These are phyloP conservation scores for Lactarius quietus DNA, from an alignment of 768 basidiomycete genomes.

Conservation along the genomic window DNA sequence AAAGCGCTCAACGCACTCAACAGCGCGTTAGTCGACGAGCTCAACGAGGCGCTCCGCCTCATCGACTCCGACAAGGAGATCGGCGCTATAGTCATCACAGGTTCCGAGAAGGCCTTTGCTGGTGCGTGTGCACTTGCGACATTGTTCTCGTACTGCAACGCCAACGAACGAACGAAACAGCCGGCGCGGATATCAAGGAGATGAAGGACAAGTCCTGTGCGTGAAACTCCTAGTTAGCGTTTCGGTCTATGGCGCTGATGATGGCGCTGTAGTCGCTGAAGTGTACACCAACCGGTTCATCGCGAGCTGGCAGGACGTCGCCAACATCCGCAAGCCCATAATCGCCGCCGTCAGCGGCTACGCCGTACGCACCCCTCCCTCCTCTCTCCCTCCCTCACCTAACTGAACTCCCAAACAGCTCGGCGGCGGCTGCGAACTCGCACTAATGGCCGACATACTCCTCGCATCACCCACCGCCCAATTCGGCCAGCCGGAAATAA, in stretches of 20 bases:
- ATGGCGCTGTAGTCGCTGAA: constrained; percentile 60
- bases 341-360: constrained; percentile 96
- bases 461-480: constrained; percentile 85
- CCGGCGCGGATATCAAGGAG: constrained; percentile 98
- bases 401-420: constrained; percentile 47
- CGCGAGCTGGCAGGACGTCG: constrained; percentile 74
- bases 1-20: constrained; percentile 88
- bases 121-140: constrained; percentile 51
- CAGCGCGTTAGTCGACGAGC: constrained; percentile 72
- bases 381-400: not conserved
- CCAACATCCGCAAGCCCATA: constrained; percentile 81
- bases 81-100: constrained; percentile 88
- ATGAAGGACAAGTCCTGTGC: constrained; percentile 95
- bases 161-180: constrained; percentile 38
- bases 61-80: constrained; percentile 68
- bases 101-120: constrained; percentile 90
- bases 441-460: constrained; percentile 95
- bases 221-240: constrained; percentile 27
- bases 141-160: not conserved
- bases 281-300: constrained; percentile 86
- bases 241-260: not conserved
- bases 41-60: constrained; percentile 57
- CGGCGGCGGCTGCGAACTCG: constrained; percentile 95
- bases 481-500: constrained; percentile 97
- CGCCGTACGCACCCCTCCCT: constrained; percentile 54